Base-by-base conservation (phyloP, 345 rosid genomes). In the Anastatica hierochuntica region DNA sequence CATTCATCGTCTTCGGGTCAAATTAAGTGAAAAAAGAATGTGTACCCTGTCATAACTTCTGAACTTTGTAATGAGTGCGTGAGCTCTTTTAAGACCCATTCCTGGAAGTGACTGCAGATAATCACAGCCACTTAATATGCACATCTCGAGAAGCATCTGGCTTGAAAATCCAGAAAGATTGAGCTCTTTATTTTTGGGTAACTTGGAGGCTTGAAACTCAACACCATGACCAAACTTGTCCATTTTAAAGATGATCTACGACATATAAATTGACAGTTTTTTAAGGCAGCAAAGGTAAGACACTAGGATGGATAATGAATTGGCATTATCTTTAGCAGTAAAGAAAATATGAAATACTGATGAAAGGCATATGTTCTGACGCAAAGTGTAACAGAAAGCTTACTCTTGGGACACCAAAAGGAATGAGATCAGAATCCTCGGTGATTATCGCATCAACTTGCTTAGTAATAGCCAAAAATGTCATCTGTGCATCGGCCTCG, bases 401-500 rank as follows among this genome's bases (percentile, higher is more conserved):
- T 75, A 92, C 98, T 76, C 94, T 79, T 26, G 88, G 86, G 71
- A 95, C 85, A 53, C 98, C 98, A 75, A 88, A 92, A 18, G 97
- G 88, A 79, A 92, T 81, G 39, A 92, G 90, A 79, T 92, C 98
- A 39, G 98, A 92, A 71, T 92, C 97, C 75, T 92, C 98, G 0
- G 98, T 88, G 55, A 92, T 80, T 24, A 92, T 79, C 1, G 90
- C 97, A 74, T 81, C 94, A 40, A 81, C 98, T 62, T 83, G 89
- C 50, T 78, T 79, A 66, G 75, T 76, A 47, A 77, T 35, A n/a
- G 90, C 95, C 76, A 92, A 74, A 63, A 83, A 92, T 33, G 96
- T 73, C 98, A 92, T 88, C 56, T 92, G 95, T 17, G 98, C 95
- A 85, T 92, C 97, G 13, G 98, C 97, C 70, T 92, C 98, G 8